Percentiles rank a stretch among this genome's conserved stretches.
These are phyloP conservation scores for Neocucurbitaria cava DNA, from an alignment of 2,329 filamentous ascomycete species.

Conservation along the genomic window DNA sequence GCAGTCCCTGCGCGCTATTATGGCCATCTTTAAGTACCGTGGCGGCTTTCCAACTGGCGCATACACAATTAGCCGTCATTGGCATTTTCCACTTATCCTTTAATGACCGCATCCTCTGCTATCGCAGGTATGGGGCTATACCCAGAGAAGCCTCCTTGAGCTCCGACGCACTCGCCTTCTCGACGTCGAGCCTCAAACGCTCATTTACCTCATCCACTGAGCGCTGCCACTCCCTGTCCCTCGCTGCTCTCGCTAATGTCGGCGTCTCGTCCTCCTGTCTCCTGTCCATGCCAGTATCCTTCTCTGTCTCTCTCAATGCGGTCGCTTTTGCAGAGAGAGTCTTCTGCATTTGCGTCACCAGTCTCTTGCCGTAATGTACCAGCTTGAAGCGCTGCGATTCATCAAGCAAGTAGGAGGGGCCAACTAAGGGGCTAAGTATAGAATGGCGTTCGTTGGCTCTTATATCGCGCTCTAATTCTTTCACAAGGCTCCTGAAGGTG, in stretches of 20 bases:
- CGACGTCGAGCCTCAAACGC: neutral
- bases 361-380: constrained; percentile 14
- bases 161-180: neutral
- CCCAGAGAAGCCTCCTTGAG: constrained; percentile 2
- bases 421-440: constrained; percentile 30
- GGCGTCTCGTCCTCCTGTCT: neutral
- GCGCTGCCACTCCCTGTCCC: constrained; percentile 1
- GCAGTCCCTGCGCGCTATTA: neutral
- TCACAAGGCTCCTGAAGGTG: constrained; percentile 45
- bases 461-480: constrained; percentile 19
- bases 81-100: neutral
- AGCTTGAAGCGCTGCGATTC: constrained; percentile 19
- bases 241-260: neutral
- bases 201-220: neutral
- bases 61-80: neutral
- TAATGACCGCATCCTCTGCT: neutral
- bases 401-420: constrained; percentile 24
- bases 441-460: constrained; percentile 21
- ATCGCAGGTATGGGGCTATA: constrained; percentile 2
- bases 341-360: constrained; percentile 3
- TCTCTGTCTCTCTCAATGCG: constrained; percentile 18
- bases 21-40: neutral
- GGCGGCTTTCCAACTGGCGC: neutral
- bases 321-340: constrained; percentile 17
- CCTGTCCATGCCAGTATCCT: neutral